Base-by-base conservation (phyloP, 2,329 filamentous ascomycete genomes). In the Aureobasidium uvarum region DNA sequence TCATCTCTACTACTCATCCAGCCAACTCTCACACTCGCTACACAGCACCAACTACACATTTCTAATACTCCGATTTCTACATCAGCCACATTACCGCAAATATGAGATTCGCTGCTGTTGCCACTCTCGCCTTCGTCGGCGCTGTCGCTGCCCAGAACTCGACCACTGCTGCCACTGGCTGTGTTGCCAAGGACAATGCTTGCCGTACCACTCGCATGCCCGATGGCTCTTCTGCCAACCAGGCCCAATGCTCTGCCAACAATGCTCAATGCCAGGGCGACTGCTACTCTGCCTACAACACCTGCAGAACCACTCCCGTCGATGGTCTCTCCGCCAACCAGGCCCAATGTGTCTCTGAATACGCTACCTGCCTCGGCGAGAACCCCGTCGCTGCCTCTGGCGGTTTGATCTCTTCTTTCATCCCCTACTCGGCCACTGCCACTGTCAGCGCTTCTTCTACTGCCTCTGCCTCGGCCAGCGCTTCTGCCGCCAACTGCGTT, bases 311-410 rank as follows among this genome's bases (percentile, higher is more conserved):
- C 7, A 58, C 54, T 7, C 45, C 18, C 7, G 38, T 33, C 43
- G 55, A 41, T 25, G 60, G 36, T 10, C 56, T 56, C 4, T 48
- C 65, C 10, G 55, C 66, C 46, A 67, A 67, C 66, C 65, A 62
- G 23, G 66, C 66, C 28, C 31, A 45, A n/a, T 67, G 66, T 23
- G 46, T 41, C 10, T 25, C 62, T n/a, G 10, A 62, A 1, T 59
- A 62, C 46, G 43, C 66, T 14, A 13, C 33, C 5, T 67, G 66
- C 48, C 48, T 65, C 7, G 54, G 54, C 14, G 54, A 58, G 25
- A 63, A 63, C 52, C 54, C 54, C 14, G 8, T 56, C 7, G 23
- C n/a, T 25, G 10, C 52, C 20, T 23, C 52, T 10, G 52, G 52
- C n/a, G 52, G 52, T 38, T 1, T 55, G 16, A 39, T 39, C 33